Evolutionary conservation across 768 basidiomycete genomes (phyloP), one percentile per base, ranked within the genome.

Genomic region (Arthromyces matolae): DNA sequence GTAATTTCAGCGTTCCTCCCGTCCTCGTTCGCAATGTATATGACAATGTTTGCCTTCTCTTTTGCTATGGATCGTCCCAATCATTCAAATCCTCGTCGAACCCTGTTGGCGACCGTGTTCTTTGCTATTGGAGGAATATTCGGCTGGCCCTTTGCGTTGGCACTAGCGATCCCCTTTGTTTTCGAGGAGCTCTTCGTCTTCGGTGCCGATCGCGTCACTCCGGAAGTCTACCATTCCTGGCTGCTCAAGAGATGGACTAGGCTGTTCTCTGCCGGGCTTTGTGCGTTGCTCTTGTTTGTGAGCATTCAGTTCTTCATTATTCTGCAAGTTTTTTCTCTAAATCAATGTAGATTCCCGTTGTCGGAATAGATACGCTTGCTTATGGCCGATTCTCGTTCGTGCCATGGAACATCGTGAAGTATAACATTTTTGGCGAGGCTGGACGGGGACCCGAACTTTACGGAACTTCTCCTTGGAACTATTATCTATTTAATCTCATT

Each of bases 91-190:
- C 61, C 69, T 50, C 71, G 70, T 37, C 75, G 86, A 27, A 84
- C 86, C 8, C 63, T 86, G 22, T 67, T 74, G 7, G 81, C 88
- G 0, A 89, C 89, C 0, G 49, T 86, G 37, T 67, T 76, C 39
- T 90, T 93, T 61, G 91, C 89, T 1, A 62, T 81, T 5, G 94
- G 91, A 5, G 90, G 84, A 1, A 79, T 98, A 41, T 79, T 97
- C 27, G 96, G 95, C 5, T 99, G 96, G 96, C 96, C 96, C 5
- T 99, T 99, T 64, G 76, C 89, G n/a, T 75, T 93, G 14, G 83
- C 89, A 0, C 74, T 97, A 6, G 81, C 90, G 0, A 68, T 96
- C 12, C 96, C 96, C 1, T 94, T 95, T 57, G 81, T 94, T 10
- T 64, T 90, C 37, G 96, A 98, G 63, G 92, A 98, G 63, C 70